Conservation (phyloP, 805 yeast species). For the Metschnikowia cubensis region DNA sequence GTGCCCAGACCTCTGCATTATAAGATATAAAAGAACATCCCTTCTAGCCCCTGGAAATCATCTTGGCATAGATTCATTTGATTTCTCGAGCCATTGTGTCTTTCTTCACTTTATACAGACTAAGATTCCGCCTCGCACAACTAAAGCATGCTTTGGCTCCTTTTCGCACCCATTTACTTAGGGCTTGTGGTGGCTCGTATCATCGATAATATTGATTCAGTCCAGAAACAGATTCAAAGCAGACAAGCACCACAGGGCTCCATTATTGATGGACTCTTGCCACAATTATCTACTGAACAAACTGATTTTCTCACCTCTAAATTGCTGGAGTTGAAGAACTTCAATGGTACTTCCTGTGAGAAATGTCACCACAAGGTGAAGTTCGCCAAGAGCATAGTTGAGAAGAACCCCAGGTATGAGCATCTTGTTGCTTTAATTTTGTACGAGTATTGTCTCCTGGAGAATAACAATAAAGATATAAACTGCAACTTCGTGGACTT, state of each 20-base stretch:
- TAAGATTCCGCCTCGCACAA: neutral
- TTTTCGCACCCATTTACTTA: slow-evolving; percentile 14
- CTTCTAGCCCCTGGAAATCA: neutral
- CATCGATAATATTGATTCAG: slow-evolving; percentile 24
- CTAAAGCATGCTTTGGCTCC: neutral
- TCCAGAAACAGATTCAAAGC: slow-evolving; percentile 21
- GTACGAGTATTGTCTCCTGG: slow-evolving; percentile 31
- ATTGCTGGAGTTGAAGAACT: slow-evolving; percentile 24
- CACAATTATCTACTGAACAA: slow-evolving; percentile 22
- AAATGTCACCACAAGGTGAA: slow-evolving; percentile 34
- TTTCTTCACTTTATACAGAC: too few relatives aligned
- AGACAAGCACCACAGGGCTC: slow-evolving; percentile 12
- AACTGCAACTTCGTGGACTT: slow-evolving; percentile 36
- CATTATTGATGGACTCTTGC: slow-evolving; percentile 24
- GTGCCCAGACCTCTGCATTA: neutral
- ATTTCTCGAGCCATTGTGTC: too few relatives aligned
- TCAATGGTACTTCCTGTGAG: slow-evolving; percentile 33
- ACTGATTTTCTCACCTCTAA: slow-evolving; percentile 28
- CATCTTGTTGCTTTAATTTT: slow-evolving; percentile 35
- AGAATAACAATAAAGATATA: slow-evolving; percentile 26
- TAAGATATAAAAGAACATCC: too few relatives aligned
- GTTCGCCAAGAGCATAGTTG: slow-evolving; percentile 26
- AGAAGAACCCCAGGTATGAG: slow-evolving; percentile 28
- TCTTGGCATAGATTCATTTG: too few relatives aligned
- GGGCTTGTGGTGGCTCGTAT: slow-evolving; percentile 17